Percentiles rank a stretch among this genome's conserved stretches.
Conservation (phyloP, 2,329 filamentous ascomycete species). For the Neoascochyta sp. region DNA sequence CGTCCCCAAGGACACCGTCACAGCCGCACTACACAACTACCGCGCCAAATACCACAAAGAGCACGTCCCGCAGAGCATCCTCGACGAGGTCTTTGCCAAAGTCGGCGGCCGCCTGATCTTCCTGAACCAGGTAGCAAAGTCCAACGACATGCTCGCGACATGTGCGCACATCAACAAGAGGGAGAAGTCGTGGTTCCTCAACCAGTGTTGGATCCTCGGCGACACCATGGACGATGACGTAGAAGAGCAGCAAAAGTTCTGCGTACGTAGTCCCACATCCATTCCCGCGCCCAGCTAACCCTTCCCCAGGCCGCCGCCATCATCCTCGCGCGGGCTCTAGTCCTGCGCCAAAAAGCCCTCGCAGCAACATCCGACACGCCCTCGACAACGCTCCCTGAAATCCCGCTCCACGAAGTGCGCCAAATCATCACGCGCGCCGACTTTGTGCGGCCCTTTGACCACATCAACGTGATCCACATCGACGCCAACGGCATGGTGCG, state of each 20-base stretch:
- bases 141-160: slow-evolving; percentile 71
- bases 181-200: slow-evolving; percentile 77
- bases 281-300: slow-evolving; percentile 2
- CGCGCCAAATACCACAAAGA: slow-evolving; percentile 70
- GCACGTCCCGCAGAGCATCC: slow-evolving; percentile 49
- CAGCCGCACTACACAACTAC: slow-evolving; percentile 71
- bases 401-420: slow-evolving; percentile 43
- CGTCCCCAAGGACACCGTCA: slow-evolving; percentile 70
- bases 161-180: slow-evolving; percentile 67
- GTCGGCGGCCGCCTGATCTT: slow-evolving; percentile 90
- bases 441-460: slow-evolving; percentile 86
- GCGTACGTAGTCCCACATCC: slow-evolving; percentile 50
- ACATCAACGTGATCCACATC: slow-evolving; percentile 92
- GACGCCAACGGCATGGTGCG: slow-evolving; percentile 81
- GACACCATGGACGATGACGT: slow-evolving; percentile 88
- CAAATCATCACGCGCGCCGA: slow-evolving; percentile 93
- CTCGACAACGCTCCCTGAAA: slow-evolving; percentile 67
- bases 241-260: slow-evolving; percentile 95
- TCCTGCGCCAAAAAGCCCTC: slow-evolving; percentile 66
- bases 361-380: slow-evolving; percentile 63
- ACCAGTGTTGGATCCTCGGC: slow-evolving; percentile 71
- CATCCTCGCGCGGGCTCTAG: slow-evolving; percentile 82
- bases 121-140: slow-evolving; percentile 81
- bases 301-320: slow-evolving; percentile 72
- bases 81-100: slow-evolving; percentile 76